Conservation (phyloP, 768 basidiomycete genomes). For the Royoungia palumana region DNA sequence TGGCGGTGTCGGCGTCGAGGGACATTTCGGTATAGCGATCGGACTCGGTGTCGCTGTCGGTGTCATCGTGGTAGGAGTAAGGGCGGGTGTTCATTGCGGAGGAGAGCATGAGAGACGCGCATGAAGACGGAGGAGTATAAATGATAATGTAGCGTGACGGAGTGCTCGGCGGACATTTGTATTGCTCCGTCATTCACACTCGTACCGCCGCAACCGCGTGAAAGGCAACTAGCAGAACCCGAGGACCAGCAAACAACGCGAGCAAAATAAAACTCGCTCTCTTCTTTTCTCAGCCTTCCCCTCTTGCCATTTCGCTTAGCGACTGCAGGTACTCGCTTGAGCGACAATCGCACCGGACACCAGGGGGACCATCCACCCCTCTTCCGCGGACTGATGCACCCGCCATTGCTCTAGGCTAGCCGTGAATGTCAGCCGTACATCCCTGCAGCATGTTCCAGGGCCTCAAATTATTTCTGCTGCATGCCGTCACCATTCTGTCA, state of each 20-base stretch:
- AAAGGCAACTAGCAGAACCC: conserved; percentile 22
- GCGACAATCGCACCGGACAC: conserved; percentile 7
- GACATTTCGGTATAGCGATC: conserved; percentile 42
- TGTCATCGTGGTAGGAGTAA: conserved; percentile 35
- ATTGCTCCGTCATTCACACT: conserved; percentile 29
- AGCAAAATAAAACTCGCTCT: background rate
- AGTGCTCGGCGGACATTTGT: conserved; percentile 32
- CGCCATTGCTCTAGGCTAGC: too few species aligned
- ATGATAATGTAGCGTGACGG: conserved; percentile 15
- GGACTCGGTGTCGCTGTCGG: conserved; percentile 45
- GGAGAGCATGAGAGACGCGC: conserved; percentile 6
- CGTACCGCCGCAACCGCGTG: conserved; percentile 28
- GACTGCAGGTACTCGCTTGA: conserved; percentile 15
- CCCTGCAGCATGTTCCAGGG: conserved; percentile 1
- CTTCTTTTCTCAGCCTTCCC: conserved; percentile 2
- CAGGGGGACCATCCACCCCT: background rate
- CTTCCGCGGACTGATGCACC: too few species aligned
- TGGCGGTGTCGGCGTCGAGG: conserved; percentile 37
- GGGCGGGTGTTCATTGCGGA: conserved; percentile 14
- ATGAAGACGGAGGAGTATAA: conserved; percentile 18
- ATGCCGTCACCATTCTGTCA: conserved; percentile 4
- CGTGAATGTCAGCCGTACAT: too few species aligned
- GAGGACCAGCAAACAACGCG: conserved; percentile 9
- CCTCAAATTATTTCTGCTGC: background rate
- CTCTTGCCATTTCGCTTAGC: too few species aligned